Evolutionary conservation across 495 filamentous ascomycete genomes (phyloP).

Genomic region (Cercophora sp.): DNA sequence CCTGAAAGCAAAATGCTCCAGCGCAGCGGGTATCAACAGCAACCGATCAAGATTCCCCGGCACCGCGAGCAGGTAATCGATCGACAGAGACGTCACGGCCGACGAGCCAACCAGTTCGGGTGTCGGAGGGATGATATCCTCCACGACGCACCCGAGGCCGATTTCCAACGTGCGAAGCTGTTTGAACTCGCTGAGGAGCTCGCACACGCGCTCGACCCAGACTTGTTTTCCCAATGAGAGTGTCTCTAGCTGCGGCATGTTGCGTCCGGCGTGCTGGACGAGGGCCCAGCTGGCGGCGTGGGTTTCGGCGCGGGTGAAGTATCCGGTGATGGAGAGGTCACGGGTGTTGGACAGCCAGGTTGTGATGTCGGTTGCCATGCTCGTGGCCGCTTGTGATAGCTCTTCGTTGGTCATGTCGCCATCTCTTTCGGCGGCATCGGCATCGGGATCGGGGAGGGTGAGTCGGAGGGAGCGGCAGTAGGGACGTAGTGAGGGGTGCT

Average conservation of each 20-base stretch:
- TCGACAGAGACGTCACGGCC: background rate
- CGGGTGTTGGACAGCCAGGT: background rate
- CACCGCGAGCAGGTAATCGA: background rate
- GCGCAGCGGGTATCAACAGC: background rate
- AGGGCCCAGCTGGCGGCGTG: background rate
- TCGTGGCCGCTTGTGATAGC: background rate
- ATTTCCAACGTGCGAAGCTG: background rate
- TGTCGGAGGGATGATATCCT: background rate
- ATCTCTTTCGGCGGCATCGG: background rate
- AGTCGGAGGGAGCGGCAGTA: background rate
- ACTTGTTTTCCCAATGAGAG: background rate
- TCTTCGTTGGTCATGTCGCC: too few relatives aligned
- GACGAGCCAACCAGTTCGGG: background rate
- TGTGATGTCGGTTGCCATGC: background rate
- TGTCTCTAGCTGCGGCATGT: background rate
- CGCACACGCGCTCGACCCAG: background rate
- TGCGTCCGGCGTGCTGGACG: background rate
- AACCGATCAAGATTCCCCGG: background rate
- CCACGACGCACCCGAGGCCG: background rate
- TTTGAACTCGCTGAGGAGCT: background rate
- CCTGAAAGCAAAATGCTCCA: slow-evolving; percentile 1
- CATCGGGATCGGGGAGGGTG: background rate
- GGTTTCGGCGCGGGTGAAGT: background rate
- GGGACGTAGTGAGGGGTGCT: background rate
- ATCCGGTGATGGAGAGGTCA: background rate